Conservation (phyloP, 2,329 filamentous ascomycete species). For the Scleromitrula shiraiana region DNA sequence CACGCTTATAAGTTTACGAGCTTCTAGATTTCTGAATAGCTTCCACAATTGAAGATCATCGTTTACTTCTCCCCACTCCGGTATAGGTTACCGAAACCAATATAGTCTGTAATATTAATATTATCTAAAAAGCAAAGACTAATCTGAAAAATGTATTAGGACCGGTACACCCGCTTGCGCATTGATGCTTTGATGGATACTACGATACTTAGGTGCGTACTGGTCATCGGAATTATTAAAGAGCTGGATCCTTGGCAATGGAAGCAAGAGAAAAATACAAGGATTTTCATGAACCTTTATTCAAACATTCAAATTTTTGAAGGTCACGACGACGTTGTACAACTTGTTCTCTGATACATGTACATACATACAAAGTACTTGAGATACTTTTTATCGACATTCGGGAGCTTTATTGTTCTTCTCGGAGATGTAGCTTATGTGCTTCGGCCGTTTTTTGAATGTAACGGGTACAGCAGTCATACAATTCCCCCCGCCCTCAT, state of each 20-base stretch:
- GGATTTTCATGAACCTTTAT: conserved; percentile 5
- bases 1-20: background rate
- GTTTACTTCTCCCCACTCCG: conserved; percentile 1
- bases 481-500: background rate
- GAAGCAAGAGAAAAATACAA: too few relatives aligned
- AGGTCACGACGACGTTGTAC: conserved; percentile 4
- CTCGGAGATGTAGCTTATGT: conserved; percentile 1
- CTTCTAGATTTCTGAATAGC: conserved; percentile 2
- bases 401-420: conserved; percentile 6
- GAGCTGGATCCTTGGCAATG: too few relatives aligned
- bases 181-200: too few relatives aligned
- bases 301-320: background rate
- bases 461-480: conserved; percentile 5
- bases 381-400: background rate
- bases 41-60: conserved; percentile 9
- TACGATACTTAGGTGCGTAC: too few relatives aligned
- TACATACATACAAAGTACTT: background rate
- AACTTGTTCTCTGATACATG: background rate
- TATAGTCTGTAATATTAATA: background rate
- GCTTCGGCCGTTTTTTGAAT: conserved; percentile 4
- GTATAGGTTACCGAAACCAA: too few relatives aligned
- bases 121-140: background rate
- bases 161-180: conserved; percentile 3
- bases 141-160: background rate
- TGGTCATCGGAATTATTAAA: too few relatives aligned